Evolutionary conservation across 2,329 filamentous ascomycete species (phyloP).

Genomic region (Exserohilum rostratum): DNA sequence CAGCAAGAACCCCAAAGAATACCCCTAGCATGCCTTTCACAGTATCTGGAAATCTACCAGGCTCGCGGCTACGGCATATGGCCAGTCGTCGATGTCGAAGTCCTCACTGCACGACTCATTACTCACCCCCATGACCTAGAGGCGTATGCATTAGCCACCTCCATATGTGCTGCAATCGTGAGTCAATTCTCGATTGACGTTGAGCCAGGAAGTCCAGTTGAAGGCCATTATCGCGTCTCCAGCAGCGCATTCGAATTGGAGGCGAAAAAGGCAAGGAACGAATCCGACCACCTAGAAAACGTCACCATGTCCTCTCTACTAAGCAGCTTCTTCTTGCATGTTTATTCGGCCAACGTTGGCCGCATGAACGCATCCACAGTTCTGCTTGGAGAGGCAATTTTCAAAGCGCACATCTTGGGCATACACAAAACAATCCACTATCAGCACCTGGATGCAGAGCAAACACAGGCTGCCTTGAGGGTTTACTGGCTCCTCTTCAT

Average conservation of each 20-base stretch:
- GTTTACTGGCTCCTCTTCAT: conserved; percentile 48
- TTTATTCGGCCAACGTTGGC: conserved; percentile 44
- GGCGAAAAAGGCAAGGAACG: conserved; percentile 34
- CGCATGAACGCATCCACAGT: conserved; percentile 43
- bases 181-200: conserved; percentile 44
- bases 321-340: conserved; percentile 43
- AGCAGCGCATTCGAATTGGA: conserved; percentile 40
- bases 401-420: conserved; percentile 43
- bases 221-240: conserved; percentile 41
- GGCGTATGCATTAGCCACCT: conserved; percentile 40
- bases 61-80: conserved; percentile 42
- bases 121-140: conserved; percentile 42
- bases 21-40: conserved; percentile 40
- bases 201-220: conserved; percentile 38
- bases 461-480: conserved; percentile 37
- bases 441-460: conserved; percentile 29
- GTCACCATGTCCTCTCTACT: conserved; percentile 38
- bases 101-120: conserved; percentile 39
- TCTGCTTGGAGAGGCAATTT: conserved; percentile 41
- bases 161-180: conserved; percentile 44
- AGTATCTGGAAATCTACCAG: conserved; percentile 43
- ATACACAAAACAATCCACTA: conserved; percentile 38
- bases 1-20: conserved; percentile 33
- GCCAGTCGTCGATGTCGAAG: conserved; percentile 44
- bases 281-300: conserved; percentile 41